A percentile compares a stretch with the other conserved stretches of the same genome.
phyloP scores from a whole-genome alignment of 2,329 filamentous ascomycete genomes.

The Teratosphaeria destructans region DNA sequence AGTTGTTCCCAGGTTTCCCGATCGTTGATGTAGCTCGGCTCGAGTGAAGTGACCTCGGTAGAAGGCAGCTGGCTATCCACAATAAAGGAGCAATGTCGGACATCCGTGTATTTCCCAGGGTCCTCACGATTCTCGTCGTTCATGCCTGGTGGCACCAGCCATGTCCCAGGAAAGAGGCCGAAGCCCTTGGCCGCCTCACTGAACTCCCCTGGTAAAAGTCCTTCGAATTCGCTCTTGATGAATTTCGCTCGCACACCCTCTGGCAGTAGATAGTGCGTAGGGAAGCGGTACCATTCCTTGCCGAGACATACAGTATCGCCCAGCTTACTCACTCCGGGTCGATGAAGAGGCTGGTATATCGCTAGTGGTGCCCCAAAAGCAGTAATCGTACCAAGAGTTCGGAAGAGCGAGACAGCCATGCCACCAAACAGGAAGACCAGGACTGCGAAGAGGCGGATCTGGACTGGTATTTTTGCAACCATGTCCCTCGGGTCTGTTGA shows the following conservation, averaged over 20 bases:
- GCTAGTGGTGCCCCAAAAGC: slow-evolving; percentile 74
- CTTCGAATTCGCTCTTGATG: slow-evolving; percentile 78
- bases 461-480: slow-evolving; percentile 61
- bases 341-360: slow-evolving; percentile 57
- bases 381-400: slow-evolving; percentile 65
- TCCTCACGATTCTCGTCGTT: slow-evolving; percentile 90
- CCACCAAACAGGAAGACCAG: slow-evolving; percentile 39
- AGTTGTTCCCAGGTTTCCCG: slow-evolving; percentile 66
- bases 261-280: slow-evolving; percentile 83
- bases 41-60: slow-evolving; percentile 49
- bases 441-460: slow-evolving; percentile 59
- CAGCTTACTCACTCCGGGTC: slow-evolving; percentile 41
- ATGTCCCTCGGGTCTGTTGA: slow-evolving; percentile 53
- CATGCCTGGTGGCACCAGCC: slow-evolving; percentile 71
- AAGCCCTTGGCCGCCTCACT: slow-evolving; percentile 54
- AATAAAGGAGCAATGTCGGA: slow-evolving; percentile 67
- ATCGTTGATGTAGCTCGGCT: slow-evolving; percentile 73
- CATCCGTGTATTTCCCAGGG: slow-evolving; percentile 69
- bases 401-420: slow-evolving; percentile 55
- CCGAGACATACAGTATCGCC: slow-evolving; percentile 75
- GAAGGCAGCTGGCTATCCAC: slow-evolving; percentile 75
- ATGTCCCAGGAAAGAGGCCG: slow-evolving; percentile 72
- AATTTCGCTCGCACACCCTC: slow-evolving; percentile 78
- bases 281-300: slow-evolving; percentile 98
- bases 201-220: slow-evolving; percentile 84